Evolutionary conservation across 441 rosid species (phyloP), one percentile per base, ranked within the genome.

Genomic region (Sinapis alba): DNA sequence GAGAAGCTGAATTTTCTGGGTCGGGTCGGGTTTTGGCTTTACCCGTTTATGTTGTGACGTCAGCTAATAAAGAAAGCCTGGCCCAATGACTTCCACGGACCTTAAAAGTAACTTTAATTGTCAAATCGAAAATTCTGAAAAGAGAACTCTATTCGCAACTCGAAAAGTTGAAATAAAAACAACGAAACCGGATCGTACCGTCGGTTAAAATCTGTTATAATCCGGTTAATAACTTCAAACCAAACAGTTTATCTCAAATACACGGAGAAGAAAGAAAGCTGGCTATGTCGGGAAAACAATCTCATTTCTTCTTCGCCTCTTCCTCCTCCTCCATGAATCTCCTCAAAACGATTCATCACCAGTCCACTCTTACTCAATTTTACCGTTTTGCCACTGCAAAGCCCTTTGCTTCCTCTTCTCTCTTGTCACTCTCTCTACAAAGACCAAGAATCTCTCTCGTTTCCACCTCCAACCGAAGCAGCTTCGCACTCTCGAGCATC

Each of bases 261-360:
- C 27, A 68, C 66, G 78, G 69, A 65, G 71, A 41, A 63, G 71
- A 45, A 26, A 53, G 65, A 45, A 38, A 38, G 8, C 34, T n/a
- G n/a, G 71, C 71, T 61, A 19, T 24, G 32, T 72, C 59, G 28
- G 16, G 13, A 4, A 38, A 41, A 6, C 20, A 45, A 6, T 47
- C 54, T 47, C 54, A 43, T n/a, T n/a, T 19, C 5, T 62, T 32
- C 65, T 62, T 65, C 73, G 47, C n/a, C 32, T 53, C 16, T 66
- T 41, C 50, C 47, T 75, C 80, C 68, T 43, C 51, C 51, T 79
- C 80, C 69, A 84, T 83, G 88, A 81, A 77, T 77, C 84, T 83
- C 77, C 86, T 79, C 79, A 83, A 63, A 77, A 21, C 70, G 11
- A 68, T 80, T 73, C 85, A 83, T 54, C 38, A 66, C 73, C 80